phyloP scores from a whole-genome alignment of 441 rosid genomes.

The Euphorbia schlechtendalii region DNA sequence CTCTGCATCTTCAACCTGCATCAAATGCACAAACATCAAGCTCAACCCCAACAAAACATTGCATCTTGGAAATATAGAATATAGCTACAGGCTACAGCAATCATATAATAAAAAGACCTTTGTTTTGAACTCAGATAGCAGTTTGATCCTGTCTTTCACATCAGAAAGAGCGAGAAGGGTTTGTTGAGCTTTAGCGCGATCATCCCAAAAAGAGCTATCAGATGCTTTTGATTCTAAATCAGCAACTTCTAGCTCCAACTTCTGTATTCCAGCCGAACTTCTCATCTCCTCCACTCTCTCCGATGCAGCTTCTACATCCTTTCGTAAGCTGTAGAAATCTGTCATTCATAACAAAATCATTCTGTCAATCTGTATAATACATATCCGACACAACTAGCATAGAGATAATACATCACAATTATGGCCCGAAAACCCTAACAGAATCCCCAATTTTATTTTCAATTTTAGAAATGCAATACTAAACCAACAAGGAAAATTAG shows the following conservation, averaged over 20 bases:
- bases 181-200: constrained; percentile 70
- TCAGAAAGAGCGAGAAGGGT: constrained; percentile 64
- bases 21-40: background rate
- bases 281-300: constrained; percentile 64
- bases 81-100: background rate
- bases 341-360: constrained; percentile 18
- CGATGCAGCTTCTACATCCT: constrained; percentile 64
- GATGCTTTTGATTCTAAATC: constrained; percentile 62
- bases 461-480: too few relatives aligned
- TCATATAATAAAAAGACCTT: constrained; percentile 35
- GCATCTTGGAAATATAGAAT: background rate
- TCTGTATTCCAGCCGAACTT: constrained; percentile 46
- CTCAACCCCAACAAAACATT: background rate
- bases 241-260: constrained; percentile 47
- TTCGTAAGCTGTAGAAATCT: constrained; percentile 80
- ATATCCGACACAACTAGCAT: too few relatives aligned
- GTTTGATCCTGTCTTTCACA: constrained; percentile 57
- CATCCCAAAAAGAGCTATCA: constrained; percentile 71
- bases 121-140: constrained; percentile 58
- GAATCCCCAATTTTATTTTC: too few relatives aligned
- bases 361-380: background rate
- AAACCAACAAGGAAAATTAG: too few relatives aligned
- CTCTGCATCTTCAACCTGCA: constrained; percentile 87
- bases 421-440: too few relatives aligned
- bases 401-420: too few relatives aligned